phyloP scores from a whole-genome alignment of 2,329 filamentous ascomycete species.

The Aspergillus fructus region DNA sequence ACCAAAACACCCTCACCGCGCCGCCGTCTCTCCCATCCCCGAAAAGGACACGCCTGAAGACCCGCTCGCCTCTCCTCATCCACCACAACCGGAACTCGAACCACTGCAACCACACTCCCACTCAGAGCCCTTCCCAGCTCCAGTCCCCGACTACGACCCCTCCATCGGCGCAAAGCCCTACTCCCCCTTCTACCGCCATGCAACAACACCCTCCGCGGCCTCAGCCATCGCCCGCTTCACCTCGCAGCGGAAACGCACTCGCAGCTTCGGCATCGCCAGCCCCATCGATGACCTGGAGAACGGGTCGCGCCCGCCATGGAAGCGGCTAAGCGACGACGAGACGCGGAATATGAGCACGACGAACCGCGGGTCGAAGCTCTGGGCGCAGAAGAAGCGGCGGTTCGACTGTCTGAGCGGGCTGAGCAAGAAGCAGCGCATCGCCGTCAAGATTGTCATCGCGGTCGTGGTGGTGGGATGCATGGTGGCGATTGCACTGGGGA shows the following conservation, averaged over 20 bases:
- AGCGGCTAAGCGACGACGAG: conserved; percentile 9
- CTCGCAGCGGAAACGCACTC: conserved; percentile 20
- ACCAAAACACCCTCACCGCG: too few species aligned
- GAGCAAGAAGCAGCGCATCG: conserved; percentile 36
- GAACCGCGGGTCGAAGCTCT: conserved; percentile 32
- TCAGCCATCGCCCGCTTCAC: conserved; percentile 28
- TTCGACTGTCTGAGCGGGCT: conserved; percentile 37
- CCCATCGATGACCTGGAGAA: conserved; percentile 9
- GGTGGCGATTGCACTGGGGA: conserved; percentile 47
- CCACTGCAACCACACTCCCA: background rate
- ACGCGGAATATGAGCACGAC: background rate
- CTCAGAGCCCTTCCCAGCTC: background rate
- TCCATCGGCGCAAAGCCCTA: conserved; percentile 40
- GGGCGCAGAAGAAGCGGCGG: conserved; percentile 32
- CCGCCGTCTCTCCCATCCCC: background rate
- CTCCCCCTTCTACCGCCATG: conserved; percentile 47
- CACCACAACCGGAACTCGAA: background rate
- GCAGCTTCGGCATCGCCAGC: conserved; percentile 14
- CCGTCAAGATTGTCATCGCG: conserved; percentile 41
- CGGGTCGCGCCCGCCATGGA: background rate
- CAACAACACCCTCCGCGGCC: conserved; percentile 28
- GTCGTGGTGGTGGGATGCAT: conserved; percentile 43
- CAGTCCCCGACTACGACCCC: conserved; percentile 37
- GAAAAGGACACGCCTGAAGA: background rate
- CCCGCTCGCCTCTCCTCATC: background rate